Percentiles rank a stretch among this genome's conserved stretches.
Evolutionary conservation across 148 eudicot genomes (phyloP).

Genomic region (Talinum fruticosum): DNA sequence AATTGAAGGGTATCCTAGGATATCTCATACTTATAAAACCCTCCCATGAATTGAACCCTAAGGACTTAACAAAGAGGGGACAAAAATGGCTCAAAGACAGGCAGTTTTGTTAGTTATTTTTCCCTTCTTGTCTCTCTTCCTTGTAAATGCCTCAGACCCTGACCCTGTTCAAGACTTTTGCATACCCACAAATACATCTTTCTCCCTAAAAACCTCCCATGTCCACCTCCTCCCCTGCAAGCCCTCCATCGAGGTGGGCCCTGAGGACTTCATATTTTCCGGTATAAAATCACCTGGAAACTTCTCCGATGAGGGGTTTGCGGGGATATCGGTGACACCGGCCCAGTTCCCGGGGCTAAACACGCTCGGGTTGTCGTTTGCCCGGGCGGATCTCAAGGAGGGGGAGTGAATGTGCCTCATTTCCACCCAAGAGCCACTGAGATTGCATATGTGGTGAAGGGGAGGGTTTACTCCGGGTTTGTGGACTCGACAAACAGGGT

Average conservation of each 20-base stretch:
- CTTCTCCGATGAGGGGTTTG: constrained; percentile 39
- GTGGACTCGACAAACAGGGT: constrained; percentile 41
- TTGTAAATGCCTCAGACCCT: constrained; percentile 35
- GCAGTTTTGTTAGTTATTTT: constrained; percentile 21
- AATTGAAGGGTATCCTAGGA: neutral
- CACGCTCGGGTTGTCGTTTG: constrained; percentile 48
- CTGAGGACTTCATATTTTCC: constrained; percentile 33
- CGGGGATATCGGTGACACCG: constrained; percentile 43
- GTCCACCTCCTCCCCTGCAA: constrained; percentile 36
- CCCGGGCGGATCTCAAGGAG: constrained; percentile 42
- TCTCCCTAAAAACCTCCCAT: constrained; percentile 22
- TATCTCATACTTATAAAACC: constrained; percentile 17
- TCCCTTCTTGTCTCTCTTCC: constrained; percentile 5
- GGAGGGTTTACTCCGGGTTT: constrained; percentile 43
- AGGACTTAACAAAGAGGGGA: neutral
- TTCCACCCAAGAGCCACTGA: constrained; percentile 55
- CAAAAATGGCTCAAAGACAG: constrained; percentile 20
- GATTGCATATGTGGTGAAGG: constrained; percentile 32
- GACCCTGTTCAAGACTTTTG: constrained; percentile 53
- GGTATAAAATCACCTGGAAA: constrained; percentile 42
- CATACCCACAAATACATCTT: constrained; percentile 30
- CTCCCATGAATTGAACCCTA: neutral
- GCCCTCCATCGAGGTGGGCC: constrained; percentile 19
- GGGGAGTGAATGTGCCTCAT: constrained; percentile 57
- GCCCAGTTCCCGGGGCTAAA: constrained; percentile 42